Percentiles rank a stretch among this genome's conserved stretches.
phyloP scores from a whole-genome alignment of 371 early-diverging fungal genomes.

The Apophysomyces trapeziformis region DNA sequence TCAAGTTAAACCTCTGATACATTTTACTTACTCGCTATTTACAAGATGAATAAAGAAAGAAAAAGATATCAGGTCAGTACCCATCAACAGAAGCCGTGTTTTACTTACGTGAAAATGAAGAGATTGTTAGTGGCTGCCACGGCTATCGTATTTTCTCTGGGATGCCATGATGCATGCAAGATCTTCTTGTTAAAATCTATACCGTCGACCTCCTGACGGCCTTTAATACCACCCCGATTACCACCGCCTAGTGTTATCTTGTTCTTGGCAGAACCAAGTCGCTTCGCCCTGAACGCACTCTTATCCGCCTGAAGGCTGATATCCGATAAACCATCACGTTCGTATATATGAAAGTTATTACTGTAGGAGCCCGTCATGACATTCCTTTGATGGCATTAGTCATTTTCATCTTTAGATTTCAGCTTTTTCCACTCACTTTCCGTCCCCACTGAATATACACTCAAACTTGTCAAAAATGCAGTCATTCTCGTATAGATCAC shows the following conservation, averaged over 20 bases:
- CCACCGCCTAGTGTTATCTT: conserved; percentile 43
- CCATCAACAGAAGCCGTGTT: too few species aligned
- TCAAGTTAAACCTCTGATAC: too few species aligned
- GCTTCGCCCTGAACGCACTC: conserved; percentile 94
- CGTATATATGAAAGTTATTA: conserved; percentile 95
- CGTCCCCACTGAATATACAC: conserved; percentile 95
- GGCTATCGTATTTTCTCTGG: conserved; percentile 93
- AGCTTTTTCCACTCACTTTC: conserved; percentile 38
- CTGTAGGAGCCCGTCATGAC: conserved; percentile 97
- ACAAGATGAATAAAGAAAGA: neutral
- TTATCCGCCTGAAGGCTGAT: conserved; percentile 96
- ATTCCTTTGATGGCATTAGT: conserved; percentile 36
- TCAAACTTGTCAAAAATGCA: conserved; percentile 99
- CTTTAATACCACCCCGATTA: conserved; percentile 67
- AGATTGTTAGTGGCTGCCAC: conserved; percentile 98
- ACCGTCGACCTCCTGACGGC: conserved; percentile 67
- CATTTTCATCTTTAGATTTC: neutral
- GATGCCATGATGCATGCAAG: conserved; percentile 98
- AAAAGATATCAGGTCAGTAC: neutral
- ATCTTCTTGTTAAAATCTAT: conserved; percentile 96
- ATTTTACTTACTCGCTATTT: neutral
- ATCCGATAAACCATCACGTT: conserved; percentile 73
- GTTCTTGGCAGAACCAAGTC: conserved; percentile 64
- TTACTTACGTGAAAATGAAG: conserved; percentile 87
- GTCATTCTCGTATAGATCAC: conserved; percentile 98